Evolutionary conservation across 2,329 filamentous ascomycete genomes (phyloP), one percentile per base, ranked within the genome.

Genomic region (Penicillium aurantiogriseum): DNA sequence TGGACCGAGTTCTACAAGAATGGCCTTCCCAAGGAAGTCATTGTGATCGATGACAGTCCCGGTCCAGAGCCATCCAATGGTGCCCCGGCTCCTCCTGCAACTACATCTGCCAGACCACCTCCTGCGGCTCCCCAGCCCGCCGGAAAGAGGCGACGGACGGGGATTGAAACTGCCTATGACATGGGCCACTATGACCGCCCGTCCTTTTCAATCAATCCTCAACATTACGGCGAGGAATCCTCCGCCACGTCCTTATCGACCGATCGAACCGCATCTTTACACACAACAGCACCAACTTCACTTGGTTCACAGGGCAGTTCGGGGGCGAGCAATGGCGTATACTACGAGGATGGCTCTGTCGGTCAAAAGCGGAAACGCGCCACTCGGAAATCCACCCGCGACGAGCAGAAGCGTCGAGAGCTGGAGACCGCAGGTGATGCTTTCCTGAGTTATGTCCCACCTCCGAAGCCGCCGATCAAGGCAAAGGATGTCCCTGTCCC

Each of bases 231-330:
- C 61, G 82, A 83, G 45, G 85, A 85, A 15, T 83, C 84, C 15
- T 87, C 85, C 53, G 85, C 84, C 50, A 88, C 89, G 44, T 91
- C 90, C 13, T 82, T 87, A 54, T 95, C 91, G 5, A 94, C 88
- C 64, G 91, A 93, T 74, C 86, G 91, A 62, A 95, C 90, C 15
- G 89, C 89, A 33, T 94, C 91, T 17, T 80, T 92, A 56, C 87
- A 93, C 69, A 94, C 91, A 4, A 97, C 92, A 0, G 93, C 93
- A 43, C 88, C 92, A 5, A 97, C 94, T 0, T 97, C 93, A 15
- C 78, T 92, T 6, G 88, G 87, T 15, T 92, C 90, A 7, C 81
- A 83, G 65, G 79, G 79, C 29, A 84, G 78, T 59, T 74, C 74
- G 29, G 73, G 74, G 39, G 73, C 76, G 9, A 78, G 82, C 74